Evolutionary conservation across 768 basidiomycete genomes (phyloP), one percentile per base, ranked within the genome.

Genomic region (Roridomyces roridus): DNA sequence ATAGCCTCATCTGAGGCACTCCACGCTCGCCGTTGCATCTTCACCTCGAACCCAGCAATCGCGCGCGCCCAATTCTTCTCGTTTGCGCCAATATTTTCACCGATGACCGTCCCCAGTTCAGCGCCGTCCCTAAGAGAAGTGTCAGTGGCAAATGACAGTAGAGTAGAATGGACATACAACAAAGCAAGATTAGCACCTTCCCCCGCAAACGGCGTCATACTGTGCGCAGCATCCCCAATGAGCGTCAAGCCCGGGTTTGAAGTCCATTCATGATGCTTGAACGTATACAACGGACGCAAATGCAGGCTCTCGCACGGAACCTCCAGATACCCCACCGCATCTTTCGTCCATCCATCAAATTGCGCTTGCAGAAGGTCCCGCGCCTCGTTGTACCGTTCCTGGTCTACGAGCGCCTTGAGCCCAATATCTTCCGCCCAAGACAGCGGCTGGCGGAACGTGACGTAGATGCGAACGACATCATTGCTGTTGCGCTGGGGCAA

Each of bases 391-490:
- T 35, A n/a, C 40, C 17, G 23, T n/a, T 20, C 40, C 26, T 17
- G 28, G 20, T 51, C 39, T 25, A 51, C 26, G 26, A 51, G 49
- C 5, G 49, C 23, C 21, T 14, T 43, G 20, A 50, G 24, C 17
- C 39, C 48, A 10, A 50, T 24, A 7, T 50, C 48, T n/a, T 51
- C 50, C 23, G 18, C n/a, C 50, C 50, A 51, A 14, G 40, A 39
- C 9, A 43, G 29, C 12, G 50, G 50, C 18, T 42, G 29, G 21
- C 39, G 50, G 10, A 51, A 51, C 18, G 50, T 20, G 9, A 21
- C 40, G 15, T 42, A 51, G 5, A 42, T 37, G 12, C 41, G 50
- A 20, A 49, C 50, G 31, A 35, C 50, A 12, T 51, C 41, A 29
- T 35, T 51, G 41, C 50, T 35, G 41, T 23, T 51, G 28, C 29